Conservation (phyloP, 2,329 filamentous ascomycete species). For the Tolypocladium guangdongense region DNA sequence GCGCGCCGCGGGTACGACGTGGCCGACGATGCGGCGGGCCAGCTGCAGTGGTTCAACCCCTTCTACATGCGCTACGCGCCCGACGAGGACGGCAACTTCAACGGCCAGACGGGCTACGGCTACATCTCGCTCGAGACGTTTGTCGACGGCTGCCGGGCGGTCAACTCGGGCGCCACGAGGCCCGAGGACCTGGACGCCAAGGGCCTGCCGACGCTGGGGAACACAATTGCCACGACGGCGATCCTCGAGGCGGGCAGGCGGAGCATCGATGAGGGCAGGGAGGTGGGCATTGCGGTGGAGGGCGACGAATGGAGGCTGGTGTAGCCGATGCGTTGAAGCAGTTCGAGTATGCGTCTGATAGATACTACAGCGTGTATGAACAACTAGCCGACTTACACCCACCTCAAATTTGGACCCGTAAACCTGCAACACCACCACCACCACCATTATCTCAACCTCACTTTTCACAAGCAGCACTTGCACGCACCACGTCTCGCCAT, state of each 20-base stretch:
- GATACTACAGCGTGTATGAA: too few relatives aligned
- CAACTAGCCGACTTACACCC: not conserved
- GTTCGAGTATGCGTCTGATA: too few relatives aligned
- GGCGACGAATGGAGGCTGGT: constrained; percentile 58
- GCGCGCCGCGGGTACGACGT: constrained; percentile 92
- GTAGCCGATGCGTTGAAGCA: constrained; percentile 21
- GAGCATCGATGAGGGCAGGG: constrained; percentile 72
- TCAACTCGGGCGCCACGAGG: constrained; percentile 64
- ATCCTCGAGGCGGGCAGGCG: constrained; percentile 79
- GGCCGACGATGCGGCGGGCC: constrained; percentile 62
- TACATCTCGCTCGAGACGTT: constrained; percentile 96
- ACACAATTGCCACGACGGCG: constrained; percentile 84
- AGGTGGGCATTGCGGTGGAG: constrained; percentile 61
- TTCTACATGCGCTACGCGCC: constrained; percentile 94
- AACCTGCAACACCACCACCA: not conserved
- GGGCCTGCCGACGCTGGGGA: constrained; percentile 72
- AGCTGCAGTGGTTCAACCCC: constrained; percentile 81
- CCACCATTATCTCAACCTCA: not conserved
- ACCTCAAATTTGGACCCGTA: not conserved
- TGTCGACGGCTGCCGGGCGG: constrained; percentile 69
- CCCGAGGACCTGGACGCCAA: constrained; percentile 70
- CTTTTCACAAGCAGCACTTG: not conserved
- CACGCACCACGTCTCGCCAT: not conserved
- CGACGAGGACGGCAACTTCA: constrained; percentile 90
- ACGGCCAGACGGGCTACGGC: constrained; percentile 81